Evolutionary conservation across 345 rosid genomes (phyloP), one percentile per base, ranked within the genome.

Genomic region (Orychophragmus violaceus): DNA sequence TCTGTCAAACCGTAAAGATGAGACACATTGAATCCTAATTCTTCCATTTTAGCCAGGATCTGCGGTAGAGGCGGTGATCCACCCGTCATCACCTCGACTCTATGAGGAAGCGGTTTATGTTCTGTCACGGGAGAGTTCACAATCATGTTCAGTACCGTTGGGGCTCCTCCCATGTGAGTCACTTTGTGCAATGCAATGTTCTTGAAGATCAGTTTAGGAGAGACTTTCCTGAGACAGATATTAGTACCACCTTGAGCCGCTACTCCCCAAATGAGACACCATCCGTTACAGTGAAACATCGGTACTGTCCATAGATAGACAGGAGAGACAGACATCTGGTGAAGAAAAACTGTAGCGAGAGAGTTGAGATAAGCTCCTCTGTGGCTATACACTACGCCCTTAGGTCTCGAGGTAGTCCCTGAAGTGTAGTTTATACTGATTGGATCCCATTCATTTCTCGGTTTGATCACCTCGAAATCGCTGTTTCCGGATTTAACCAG

Each of bases 241-340:
- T 84, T 92, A 0, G 88, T 87, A 37, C 96, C 98, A 3, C 98
- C 98, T 36, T 78, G 89, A 0, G 96, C 96, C 0, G 96, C 91
- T 32, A 92, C 69, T 7, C 95, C 98, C 98, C 98, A 92, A 8
- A 68, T 28, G 2, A 92, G 87, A 45, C 93, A 87, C 97, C 98
- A 90, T 0, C 97, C 97, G 5, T 90, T 93, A 68, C 95, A 87
- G 41, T 90, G 98, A 76, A 93, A 93, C 94, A 93, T 87, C 0
- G 98, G 98, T 9, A 93, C 93, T 0, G 93, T 86, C 97, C 98
- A 93, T 5, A 93, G 58, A 53, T 87, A 93, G 1, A 84, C 83
- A 0, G 91, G 90, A 81, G 69, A 63, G 2, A 90, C 82, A 71
- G 76, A 61, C 80, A 89, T 82, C 12, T 70, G 83, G 17, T 80